These are phyloP conservation scores for Rhizophagus clarus DNA, from an alignment of 192 early-diverging fungal genomes.

Conservation along the genomic window DNA sequence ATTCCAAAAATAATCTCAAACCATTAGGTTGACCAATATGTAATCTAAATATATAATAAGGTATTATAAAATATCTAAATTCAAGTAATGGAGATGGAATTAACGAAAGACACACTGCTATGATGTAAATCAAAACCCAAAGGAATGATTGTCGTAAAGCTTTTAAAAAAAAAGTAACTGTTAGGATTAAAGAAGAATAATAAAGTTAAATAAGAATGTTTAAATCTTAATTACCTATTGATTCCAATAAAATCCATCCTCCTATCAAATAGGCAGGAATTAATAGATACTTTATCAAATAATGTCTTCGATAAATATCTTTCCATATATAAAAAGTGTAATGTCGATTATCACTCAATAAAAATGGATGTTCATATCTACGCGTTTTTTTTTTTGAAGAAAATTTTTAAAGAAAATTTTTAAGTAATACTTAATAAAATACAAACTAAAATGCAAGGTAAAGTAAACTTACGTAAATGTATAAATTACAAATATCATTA, in stretches of 20 bases:
- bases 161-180: neutral
- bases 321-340: constrained; percentile 96
- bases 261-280: constrained; percentile 68
- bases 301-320: constrained; percentile 65
- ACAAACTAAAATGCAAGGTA: neutral
- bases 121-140: constrained; percentile 55
- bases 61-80: constrained; percentile 94
- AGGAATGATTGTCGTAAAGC: constrained; percentile 50
- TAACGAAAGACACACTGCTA: constrained; percentile 62
- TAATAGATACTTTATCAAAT: constrained; percentile 55
- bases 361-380: constrained; percentile 89
- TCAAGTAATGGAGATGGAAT: constrained; percentile 93
- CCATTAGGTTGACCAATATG: constrained; percentile 51
- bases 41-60: constrained; percentile 74
- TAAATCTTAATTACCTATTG: constrained; percentile 46
- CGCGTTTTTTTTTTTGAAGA: neutral
- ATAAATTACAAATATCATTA: constrained; percentile 48
- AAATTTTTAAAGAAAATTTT: too few relatives aligned
- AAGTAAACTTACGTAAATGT: constrained; percentile 55
- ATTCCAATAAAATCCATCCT: constrained; percentile 41
- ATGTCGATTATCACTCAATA: constrained; percentile 94
- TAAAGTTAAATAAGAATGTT: neutral
- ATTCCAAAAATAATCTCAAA: constrained; percentile 39
- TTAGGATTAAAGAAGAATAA: too few relatives aligned
- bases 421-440: too few relatives aligned